phyloP scores from a whole-genome alignment of 208 protist species.

The Wallacemonas collosoma region DNA sequence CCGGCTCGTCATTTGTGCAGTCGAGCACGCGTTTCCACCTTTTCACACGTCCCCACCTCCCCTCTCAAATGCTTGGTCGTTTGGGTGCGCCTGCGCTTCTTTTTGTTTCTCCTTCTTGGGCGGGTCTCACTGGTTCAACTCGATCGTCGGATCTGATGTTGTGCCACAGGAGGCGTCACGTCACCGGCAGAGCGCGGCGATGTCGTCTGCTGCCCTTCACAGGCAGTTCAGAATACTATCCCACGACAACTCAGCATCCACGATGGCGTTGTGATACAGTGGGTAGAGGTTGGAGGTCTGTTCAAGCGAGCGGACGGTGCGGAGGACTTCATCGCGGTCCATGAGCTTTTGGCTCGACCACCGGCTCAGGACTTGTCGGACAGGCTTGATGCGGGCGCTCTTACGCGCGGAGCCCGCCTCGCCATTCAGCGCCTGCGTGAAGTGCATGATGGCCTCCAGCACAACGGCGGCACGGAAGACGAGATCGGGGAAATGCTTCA shows the following conservation, averaged over 20 bases:
- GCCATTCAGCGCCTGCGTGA: constrained; percentile 42
- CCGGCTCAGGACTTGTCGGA: constrained; percentile 54
- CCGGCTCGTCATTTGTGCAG: no score
- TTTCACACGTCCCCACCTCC: no score
- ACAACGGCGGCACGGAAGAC: constrained; percentile 61
- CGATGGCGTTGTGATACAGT: constrained; percentile 47
- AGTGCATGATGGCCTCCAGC: constrained; percentile 77
- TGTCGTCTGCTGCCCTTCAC: background rate
- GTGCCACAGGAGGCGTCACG: no score
- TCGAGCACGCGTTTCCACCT: no score
- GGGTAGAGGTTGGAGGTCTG: constrained; percentile 35
- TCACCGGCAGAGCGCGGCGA: no score
- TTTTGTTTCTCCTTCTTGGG: no score
- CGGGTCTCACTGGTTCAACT: no score
- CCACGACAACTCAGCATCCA: constrained; percentile 44
- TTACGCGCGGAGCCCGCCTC: constrained; percentile 23
- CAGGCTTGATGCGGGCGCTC: constrained; percentile 36
- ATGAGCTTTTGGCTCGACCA: constrained; percentile 59
- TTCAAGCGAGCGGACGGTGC: constrained; percentile 43
- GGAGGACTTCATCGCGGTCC: constrained; percentile 35
- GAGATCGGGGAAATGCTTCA: constrained; percentile 31
- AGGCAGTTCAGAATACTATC: constrained; percentile 30
- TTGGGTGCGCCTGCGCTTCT: no score
- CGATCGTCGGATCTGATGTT: no score
- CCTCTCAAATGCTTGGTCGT: no score